Evolutionary conservation across 495 filamentous ascomycete species (phyloP).

Genomic region (Neurospora intermedia): DNA sequence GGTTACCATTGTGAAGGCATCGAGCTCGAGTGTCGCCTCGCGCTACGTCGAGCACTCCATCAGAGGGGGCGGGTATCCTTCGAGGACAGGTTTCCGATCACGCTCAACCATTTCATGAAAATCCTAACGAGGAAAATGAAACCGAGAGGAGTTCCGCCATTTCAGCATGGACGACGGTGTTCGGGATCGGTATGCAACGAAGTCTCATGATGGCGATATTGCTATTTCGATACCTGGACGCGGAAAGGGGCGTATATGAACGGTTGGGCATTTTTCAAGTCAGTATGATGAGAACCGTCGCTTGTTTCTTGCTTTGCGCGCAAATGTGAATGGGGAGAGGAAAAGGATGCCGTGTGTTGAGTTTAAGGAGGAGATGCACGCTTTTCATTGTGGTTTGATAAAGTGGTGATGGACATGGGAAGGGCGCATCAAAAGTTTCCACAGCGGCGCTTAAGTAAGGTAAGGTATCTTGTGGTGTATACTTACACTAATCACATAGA

Average conservation of each 20-base stretch:
- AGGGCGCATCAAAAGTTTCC: not conserved
- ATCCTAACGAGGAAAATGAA: not conserved
- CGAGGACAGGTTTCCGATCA: not conserved
- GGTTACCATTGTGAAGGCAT: not conserved
- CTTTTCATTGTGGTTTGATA: not conserved
- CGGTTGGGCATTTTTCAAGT: not conserved
- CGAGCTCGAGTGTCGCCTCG: not conserved
- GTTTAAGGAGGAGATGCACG: not conserved
- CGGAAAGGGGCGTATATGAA: not conserved
- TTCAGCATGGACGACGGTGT: not conserved
- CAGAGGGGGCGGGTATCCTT: not conserved
- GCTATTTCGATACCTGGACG: not conserved
- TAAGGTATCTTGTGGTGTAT: not conserved
- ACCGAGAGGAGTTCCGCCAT: not conserved
- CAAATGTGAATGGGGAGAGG: not conserved
- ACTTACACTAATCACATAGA: not conserved
- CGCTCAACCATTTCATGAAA: not conserved
- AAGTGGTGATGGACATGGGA: not conserved
- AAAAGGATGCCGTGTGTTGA: not conserved
- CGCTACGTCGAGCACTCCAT: not conserved
- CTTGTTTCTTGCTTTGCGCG: not conserved
- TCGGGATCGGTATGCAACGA: not conserved
- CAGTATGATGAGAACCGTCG: not conserved
- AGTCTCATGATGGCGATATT: not conserved
- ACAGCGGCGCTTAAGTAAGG: not conserved